Base-by-base conservation (phyloP, 495 filamentous ascomycete genomes). In the Elaphomyces granulatus region DNA sequence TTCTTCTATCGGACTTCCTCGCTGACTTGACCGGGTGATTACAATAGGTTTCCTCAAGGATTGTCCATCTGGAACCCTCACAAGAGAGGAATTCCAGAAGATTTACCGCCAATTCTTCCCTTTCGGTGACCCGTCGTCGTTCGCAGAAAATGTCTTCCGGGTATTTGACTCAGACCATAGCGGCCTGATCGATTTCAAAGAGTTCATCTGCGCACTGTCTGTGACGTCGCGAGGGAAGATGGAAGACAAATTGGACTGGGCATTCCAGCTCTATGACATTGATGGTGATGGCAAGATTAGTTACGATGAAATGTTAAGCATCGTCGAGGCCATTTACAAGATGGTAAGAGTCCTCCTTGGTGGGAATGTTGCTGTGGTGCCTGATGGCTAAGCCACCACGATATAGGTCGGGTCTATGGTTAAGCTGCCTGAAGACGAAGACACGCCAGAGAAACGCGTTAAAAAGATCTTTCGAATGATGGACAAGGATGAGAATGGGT, bases 41-140 rank as follows among this genome's bases (percentile, higher is more conserved):
- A 33, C 37, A 45, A 21, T 50, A 98, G 90, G 90, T 35, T 98
- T 98, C 64, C 72, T 95, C 18, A 96, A 98, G 63, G 90, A 98
- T 60, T 98, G 90, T 66, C 90, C 90, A 0, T 83, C 83, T 7
- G 90, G 90, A 53, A 94, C 83, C 67, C 77, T 98, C 59, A 92
- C 84, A 42, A 98, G 96, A 60, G 78, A 88, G 49, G 90, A 98
- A 55, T 98, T 98, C 61, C 90, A 96, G 66, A 95, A 96, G 63
- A 96, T 98, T 50, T 98, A 98, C 60, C 83, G 87, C 38, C 90
- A 96, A 63, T 98, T 98, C 74, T 98, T 98, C 54, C 90, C 90
- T 16, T 98, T 96, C 54, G 90, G 90, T 41, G 90, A 98, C 55
- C 90, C 90, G 1, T 88, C 85, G 0, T 85, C 82, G 0, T 98